phyloP scores from a whole-genome alignment of 345 rosid genomes.

The Psidium guajava region DNA sequence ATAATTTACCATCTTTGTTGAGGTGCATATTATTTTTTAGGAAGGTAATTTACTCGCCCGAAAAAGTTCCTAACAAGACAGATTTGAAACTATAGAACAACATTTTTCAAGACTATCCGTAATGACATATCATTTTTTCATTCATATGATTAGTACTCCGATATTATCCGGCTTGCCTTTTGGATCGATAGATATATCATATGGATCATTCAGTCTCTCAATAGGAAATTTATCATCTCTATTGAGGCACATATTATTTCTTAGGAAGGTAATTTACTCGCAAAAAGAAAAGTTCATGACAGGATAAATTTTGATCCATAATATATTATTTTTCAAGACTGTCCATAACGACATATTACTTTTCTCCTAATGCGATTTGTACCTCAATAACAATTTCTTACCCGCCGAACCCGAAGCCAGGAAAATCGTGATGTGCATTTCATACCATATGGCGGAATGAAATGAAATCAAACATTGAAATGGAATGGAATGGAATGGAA shows the following conservation, averaged over 20 bases:
- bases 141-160: background rate
- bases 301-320: background rate
- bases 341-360: background rate
- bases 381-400: background rate
- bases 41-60: background rate
- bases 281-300: background rate
- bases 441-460: background rate
- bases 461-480: background rate
- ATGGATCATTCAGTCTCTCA: background rate
- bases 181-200: background rate
- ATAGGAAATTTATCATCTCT: background rate
- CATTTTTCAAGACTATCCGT: background rate
- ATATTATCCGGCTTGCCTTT: background rate
- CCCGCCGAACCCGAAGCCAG: background rate
- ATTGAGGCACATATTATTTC: background rate
- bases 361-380: background rate
- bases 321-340: background rate
- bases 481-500: background rate
- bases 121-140: background rate
- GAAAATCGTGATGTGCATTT: background rate
- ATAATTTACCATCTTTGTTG: background rate
- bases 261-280: background rate
- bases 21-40: background rate
- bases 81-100: background rate
- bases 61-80: background rate